A percentile compares a stretch with the other conserved stretches of the same genome.
Conservation (phyloP, 495 filamentous ascomycete species). For the Astrocystis sublimbata region DNA sequence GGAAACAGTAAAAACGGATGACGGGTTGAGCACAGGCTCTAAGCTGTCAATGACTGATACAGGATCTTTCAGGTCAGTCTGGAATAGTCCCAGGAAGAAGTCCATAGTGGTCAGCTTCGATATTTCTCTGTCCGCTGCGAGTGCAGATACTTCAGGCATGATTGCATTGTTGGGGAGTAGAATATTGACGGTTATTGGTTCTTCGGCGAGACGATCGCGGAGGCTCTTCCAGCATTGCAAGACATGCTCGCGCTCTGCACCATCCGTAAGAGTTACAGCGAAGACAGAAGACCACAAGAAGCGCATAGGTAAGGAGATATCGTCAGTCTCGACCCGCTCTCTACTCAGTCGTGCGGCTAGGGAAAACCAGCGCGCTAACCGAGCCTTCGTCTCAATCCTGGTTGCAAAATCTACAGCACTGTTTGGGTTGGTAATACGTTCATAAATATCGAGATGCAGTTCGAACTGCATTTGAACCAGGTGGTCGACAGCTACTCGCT, state of each 20-base stretch:
- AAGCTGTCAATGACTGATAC: constrained; percentile 83
- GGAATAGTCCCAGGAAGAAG: constrained; percentile 87
- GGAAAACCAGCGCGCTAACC: constrained; percentile 72
- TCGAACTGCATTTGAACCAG: constrained; percentile 82
- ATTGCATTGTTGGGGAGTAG: constrained; percentile 78
- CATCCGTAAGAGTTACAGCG: constrained; percentile 66
- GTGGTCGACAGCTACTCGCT: constrained; percentile 41
- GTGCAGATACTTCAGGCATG: constrained; percentile 84
- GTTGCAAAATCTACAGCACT: constrained; percentile 64
- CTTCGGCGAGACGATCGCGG: constrained; percentile 44
- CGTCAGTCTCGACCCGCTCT: constrained; percentile 33
- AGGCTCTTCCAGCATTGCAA: constrained; percentile 75
- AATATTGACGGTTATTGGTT: constrained; percentile 47
- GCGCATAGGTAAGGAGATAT: constrained; percentile 55
- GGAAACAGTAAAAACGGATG: constrained; percentile 49
- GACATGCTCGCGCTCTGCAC: constrained; percentile 71
- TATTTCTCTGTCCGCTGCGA: constrained; percentile 82
- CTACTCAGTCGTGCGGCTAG: constrained; percentile 65
- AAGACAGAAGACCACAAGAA: constrained; percentile 88
- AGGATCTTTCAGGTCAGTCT: constrained; percentile 65
- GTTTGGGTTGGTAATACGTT: constrained; percentile 71
- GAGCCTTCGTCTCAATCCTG: constrained; percentile 62
- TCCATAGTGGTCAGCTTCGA: constrained; percentile 92
- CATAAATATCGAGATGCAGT: constrained; percentile 83
- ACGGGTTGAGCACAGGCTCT: constrained; percentile 84